phyloP scores from a whole-genome alignment of 2,329 filamentous ascomycete species.

The Pseudogymnoascus sp. region DNA sequence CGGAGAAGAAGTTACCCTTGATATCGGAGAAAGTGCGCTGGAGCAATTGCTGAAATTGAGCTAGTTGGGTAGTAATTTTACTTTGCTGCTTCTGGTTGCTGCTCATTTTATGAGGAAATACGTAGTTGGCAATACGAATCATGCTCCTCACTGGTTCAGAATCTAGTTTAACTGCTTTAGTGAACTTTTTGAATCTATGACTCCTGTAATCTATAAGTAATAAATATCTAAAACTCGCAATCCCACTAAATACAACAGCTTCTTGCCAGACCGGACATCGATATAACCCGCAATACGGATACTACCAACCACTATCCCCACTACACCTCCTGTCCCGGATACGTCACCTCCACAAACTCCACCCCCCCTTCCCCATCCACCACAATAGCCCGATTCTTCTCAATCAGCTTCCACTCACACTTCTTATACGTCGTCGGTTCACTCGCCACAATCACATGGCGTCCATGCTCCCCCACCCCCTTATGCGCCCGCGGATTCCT shows the following conservation, averaged over 20 bases:
- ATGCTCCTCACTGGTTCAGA: background rate
- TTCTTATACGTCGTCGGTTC: constrained; percentile 47
- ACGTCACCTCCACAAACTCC: background rate
- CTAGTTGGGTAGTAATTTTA: background rate
- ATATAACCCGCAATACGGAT: background rate
- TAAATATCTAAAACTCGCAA: background rate
- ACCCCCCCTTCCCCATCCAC: constrained; percentile 30
- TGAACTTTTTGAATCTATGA: background rate
- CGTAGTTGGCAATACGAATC: background rate
- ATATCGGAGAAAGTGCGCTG: background rate
- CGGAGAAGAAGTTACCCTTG: background rate
- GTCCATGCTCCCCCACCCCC: constrained; percentile 36
- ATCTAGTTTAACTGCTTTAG: background rate
- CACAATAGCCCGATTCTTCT: constrained; percentile 37
- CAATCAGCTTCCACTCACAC: constrained; percentile 43
- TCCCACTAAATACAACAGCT: background rate
- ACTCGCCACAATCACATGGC: constrained; percentile 45
- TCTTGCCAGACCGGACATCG: no score
- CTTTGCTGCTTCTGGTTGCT: background rate
- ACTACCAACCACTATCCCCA: background rate
- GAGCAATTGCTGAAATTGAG: background rate
- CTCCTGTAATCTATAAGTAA: background rate
- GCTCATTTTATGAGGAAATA: background rate
- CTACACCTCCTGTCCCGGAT: background rate
- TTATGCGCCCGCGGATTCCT: constrained; percentile 24